These are phyloP conservation scores for Taxillus chinensis DNA, from an alignment of 164 flowering plant genomes.

Conservation along the genomic window DNA sequence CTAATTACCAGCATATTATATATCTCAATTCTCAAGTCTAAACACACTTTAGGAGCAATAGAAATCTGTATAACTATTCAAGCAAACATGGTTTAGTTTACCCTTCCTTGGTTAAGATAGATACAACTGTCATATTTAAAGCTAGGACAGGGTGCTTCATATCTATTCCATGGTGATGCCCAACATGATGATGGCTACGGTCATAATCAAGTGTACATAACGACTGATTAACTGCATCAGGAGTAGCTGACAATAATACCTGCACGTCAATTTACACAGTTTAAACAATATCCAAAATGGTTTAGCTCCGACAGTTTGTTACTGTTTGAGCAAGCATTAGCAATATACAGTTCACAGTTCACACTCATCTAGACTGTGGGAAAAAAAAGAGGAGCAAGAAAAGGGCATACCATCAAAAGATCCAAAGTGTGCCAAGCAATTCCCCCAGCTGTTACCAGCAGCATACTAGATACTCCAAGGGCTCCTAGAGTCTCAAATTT, in stretches of 20 bases:
- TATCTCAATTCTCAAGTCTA: not conserved
- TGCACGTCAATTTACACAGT: slow-evolving; percentile 16
- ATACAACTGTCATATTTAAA: slow-evolving; percentile 63
- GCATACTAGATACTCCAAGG: slow-evolving; percentile 91
- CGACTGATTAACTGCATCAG: slow-evolving; percentile 42
- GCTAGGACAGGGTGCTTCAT: slow-evolving; percentile 86
- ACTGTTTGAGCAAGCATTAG: no score
- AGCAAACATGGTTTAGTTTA: slow-evolving; percentile 12
- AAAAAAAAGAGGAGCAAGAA: not conserved
- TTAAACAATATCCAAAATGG: no score
- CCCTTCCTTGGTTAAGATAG: slow-evolving; percentile 89
- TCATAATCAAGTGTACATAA: slow-evolving; percentile 26
- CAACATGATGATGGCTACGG: slow-evolving; percentile 38
- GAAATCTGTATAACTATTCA: not conserved
- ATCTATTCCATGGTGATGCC: slow-evolving; percentile 81
- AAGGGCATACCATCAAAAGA: slow-evolving; percentile 45
- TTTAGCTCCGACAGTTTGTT: no score
- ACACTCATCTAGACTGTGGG: not conserved
- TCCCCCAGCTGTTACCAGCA: slow-evolving; percentile 82
- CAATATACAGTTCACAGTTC: no score
- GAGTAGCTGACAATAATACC: slow-evolving; percentile 51
- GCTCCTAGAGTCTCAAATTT: slow-evolving; percentile 97
- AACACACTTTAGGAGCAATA: not conserved
- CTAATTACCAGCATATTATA: not conserved
- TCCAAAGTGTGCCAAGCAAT: slow-evolving; percentile 93